These are phyloP conservation scores for Penicillium sp. DNA, from an alignment of 2,329 filamentous ascomycete species.

Conservation along the genomic window DNA sequence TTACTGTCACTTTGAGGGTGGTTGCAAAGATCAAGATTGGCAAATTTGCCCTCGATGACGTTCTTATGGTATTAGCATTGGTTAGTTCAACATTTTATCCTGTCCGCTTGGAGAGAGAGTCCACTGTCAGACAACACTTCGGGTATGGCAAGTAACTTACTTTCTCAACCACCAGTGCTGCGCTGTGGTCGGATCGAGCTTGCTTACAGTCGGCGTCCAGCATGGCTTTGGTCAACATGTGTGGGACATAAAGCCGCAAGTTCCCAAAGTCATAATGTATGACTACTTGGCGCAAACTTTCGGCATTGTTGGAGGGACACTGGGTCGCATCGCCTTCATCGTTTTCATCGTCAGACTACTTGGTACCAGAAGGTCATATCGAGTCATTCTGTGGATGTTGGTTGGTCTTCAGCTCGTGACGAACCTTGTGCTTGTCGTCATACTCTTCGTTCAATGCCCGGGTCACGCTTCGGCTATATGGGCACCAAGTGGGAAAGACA, in stretches of 20 bases:
- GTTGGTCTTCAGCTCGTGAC: slow-evolving; percentile 23
- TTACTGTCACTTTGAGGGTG: slow-evolving; percentile 20
- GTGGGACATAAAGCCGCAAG: slow-evolving; percentile 5
- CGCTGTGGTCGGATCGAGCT: slow-evolving; percentile 21
- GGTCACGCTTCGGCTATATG: slow-evolving; percentile 25
- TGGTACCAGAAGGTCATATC: slow-evolving; percentile 16
- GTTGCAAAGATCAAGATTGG: slow-evolving; percentile 23
- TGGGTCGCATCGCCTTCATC: slow-evolving; percentile 28
- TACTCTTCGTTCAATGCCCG: slow-evolving; percentile 30
- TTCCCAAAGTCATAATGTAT: slow-evolving; percentile 23
- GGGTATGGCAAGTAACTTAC: slow-evolving; percentile 6
- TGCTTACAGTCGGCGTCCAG: slow-evolving; percentile 23
- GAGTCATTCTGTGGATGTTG: slow-evolving; percentile 22
- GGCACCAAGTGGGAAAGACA: slow-evolving; percentile 15
- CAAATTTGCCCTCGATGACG: slow-evolving; percentile 26
- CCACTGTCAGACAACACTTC: neutral
- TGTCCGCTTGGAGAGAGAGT: neutral
- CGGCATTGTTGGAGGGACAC: slow-evolving; percentile 20
- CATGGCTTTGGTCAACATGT: slow-evolving; percentile 23
- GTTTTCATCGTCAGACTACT: slow-evolving; percentile 25
- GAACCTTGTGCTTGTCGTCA: slow-evolving; percentile 26
- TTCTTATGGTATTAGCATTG: slow-evolving; percentile 25
- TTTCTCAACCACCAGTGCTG: slow-evolving; percentile 11
- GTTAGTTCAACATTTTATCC: slow-evolving; percentile 16
- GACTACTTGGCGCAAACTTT: slow-evolving; percentile 30